Base-by-base conservation (phyloP, 306 rosid species). In the Trifolium repens region DNA sequence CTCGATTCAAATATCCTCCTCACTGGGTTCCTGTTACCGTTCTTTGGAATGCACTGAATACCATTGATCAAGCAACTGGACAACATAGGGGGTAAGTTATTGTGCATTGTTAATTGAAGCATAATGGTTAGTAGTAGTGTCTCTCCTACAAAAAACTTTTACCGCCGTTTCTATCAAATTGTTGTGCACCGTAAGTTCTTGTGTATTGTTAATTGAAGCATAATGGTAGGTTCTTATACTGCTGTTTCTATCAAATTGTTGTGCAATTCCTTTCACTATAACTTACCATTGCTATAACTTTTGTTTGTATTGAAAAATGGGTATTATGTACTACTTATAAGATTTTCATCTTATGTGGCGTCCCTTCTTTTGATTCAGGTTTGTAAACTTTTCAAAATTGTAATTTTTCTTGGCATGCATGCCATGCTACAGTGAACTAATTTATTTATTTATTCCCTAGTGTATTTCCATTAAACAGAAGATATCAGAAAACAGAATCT, bases 1-100 rank as follows among this genome's bases (percentile, higher is more conserved):
- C 98, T 27, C 91, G 98, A 71, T 94, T 91, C 73, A 91, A 94
- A 73, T 91, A 94, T 83, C 98, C 97, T 79, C 96, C 97, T 53
- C 98, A 91, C 15, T 94, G 98, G 98, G 94, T 94, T 84, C 98
- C 96, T 13, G 88, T 91, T 78, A 73, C 82, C 34, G 88, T 85
- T 77, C 93, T 91, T 52, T 94, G 98, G 98, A 85, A 89, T 34
- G 97, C 83, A 64, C 89, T 91, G 96, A 85, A 78, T 78, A 86
- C 91, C 52, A 63, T 85, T 78, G 98, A 94, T 83, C 22, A 62
- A 73, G 81, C 90, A 44, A 91, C 94, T 3, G 93, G 97, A 67
- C 91, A 73, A 27, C 80, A 17, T n/a, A 82, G 97, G 67, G 97
- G 98, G 98, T 94, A 85, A 27, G 72, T 71, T 73, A 47, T 63